Conservation (phyloP, 2,329 filamentous ascomycete species). For the Colletotrichum sp. region DNA sequence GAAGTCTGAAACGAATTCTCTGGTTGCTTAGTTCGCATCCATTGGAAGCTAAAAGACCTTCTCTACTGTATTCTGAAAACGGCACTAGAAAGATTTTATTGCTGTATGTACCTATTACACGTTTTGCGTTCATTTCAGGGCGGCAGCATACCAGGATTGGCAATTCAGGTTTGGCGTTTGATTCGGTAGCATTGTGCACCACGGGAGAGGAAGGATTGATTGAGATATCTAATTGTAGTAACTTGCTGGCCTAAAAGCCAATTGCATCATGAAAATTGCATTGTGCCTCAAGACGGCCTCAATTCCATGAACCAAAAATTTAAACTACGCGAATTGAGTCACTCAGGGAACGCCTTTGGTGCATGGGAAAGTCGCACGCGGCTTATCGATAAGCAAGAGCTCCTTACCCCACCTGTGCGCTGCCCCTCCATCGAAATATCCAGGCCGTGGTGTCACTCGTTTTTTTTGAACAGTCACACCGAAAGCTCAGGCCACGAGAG, state of each 20-base stretch:
- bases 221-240: neutral
- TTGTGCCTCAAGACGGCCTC: neutral
- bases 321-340: neutral
- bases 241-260: neutral
- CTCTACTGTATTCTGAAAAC: neutral
- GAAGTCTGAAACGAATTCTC: constrained; percentile 39
- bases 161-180: constrained; percentile 11
- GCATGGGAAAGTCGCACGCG: neutral
- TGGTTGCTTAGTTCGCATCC: constrained; percentile 12
- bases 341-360: neutral
- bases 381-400: neutral
- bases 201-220: neutral
- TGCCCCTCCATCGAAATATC: constrained; percentile 20
- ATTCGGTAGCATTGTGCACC: neutral
- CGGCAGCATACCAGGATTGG: constrained; percentile 13
- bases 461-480: constrained; percentile 1
- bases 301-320: neutral
- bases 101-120: constrained; percentile 7
- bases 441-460: neutral
- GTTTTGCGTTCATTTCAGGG: constrained; percentile 1
- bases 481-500: constrained; percentile 1
- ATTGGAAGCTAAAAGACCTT: neutral
- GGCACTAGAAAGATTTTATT: neutral
- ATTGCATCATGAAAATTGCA: neutral
- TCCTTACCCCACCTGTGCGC: neutral